A percentile compares a stretch with the other conserved stretches of the same genome.
Evolutionary conservation across 108 stramenopile genomes (phyloP).

Genomic region (Epipyxis sp.): DNA sequence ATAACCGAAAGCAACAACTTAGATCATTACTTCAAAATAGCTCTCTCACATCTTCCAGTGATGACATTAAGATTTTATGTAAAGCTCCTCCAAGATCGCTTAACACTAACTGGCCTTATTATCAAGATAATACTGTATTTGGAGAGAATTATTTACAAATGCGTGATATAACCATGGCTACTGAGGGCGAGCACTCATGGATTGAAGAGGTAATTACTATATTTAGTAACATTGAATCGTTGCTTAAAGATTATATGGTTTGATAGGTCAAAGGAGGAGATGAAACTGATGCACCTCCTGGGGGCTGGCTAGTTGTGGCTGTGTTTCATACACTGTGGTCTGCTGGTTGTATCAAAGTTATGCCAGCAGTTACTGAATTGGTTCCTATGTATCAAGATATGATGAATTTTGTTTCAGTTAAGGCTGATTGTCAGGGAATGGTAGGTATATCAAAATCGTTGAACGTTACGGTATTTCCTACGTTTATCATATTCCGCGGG

Average conservation of each 20-base stretch:
- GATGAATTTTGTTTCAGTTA: conserved; percentile 29
- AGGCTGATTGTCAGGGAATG: conserved; percentile 34
- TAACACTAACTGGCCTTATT: conserved; percentile 37
- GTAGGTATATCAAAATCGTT: conserved; percentile 7
- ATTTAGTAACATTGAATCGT: too few species aligned
- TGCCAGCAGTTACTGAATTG: conserved; percentile 33
- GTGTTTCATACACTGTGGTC: conserved; percentile 38
- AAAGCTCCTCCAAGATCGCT: conserved; percentile 23
- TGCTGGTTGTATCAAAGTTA: conserved; percentile 24
- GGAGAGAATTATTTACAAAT: conserved; percentile 36
- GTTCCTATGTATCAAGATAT: conserved; percentile 28
- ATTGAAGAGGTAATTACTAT: too few species aligned
- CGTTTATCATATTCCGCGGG: conserved; percentile 36
- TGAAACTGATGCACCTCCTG: conserved; percentile 23
- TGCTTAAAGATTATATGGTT: too few species aligned
- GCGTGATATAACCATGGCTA: too few species aligned
- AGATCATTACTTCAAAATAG: not conserved
- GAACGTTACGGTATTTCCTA: conserved; percentile 32
- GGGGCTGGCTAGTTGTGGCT: conserved; percentile 43
- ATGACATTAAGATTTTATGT: conserved; percentile 20
- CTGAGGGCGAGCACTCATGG: too few species aligned
- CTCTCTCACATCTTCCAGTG: not conserved
- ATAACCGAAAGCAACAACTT: conserved; percentile 37
- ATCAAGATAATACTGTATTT: conserved; percentile 40
- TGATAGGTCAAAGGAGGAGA: conserved; percentile 12